A percentile compares a stretch with the other conserved stretches of the same genome.
Evolutionary conservation across 441 rosid genomes (phyloP).

Genomic region (Populus hybrid): DNA sequence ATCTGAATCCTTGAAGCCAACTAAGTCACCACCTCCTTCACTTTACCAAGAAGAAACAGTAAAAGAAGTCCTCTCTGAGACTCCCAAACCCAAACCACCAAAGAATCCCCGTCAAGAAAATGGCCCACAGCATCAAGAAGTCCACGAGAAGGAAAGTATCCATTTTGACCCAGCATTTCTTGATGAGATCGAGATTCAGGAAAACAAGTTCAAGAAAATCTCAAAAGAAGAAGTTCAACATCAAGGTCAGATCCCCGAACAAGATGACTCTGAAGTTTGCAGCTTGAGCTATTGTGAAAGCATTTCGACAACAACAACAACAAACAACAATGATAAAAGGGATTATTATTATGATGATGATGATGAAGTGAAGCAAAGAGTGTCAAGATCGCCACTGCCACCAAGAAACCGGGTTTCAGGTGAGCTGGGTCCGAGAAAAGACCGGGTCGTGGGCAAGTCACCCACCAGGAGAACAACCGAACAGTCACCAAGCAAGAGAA

Average conservation of each 20-base stretch:
- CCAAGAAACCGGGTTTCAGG: slow-evolving; percentile 20
- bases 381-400: slow-evolving; percentile 36
- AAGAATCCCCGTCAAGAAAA: neutral
- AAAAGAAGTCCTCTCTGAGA: slow-evolving; percentile 70
- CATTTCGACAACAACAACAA: slow-evolving; percentile 45
- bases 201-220: neutral
- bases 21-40: slow-evolving; percentile 44
- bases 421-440: slow-evolving; percentile 23
- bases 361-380: slow-evolving; percentile 31
- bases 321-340: slow-evolving; percentile 28
- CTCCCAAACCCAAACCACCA: slow-evolving; percentile 32
- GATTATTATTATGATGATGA: slow-evolving; percentile 16
- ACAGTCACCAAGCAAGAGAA: slow-evolving; percentile 47
- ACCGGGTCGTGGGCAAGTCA: slow-evolving; percentile 39
- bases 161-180: slow-evolving; percentile 8
- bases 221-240: slow-evolving; percentile 1
- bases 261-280: slow-evolving; percentile 58
- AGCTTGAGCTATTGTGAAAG: slow-evolving; percentile 68
- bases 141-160: neutral
- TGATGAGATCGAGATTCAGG: neutral
- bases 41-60: slow-evolving; percentile 53
- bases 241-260: slow-evolving; percentile 11
- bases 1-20: slow-evolving; percentile 19
- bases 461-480: slow-evolving; percentile 49
- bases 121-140: neutral